Evolutionary conservation across 1,139 yeast genomes (phyloP), one percentile per base, ranked within the genome.

Genomic region (Suhomyces taliae): DNA sequence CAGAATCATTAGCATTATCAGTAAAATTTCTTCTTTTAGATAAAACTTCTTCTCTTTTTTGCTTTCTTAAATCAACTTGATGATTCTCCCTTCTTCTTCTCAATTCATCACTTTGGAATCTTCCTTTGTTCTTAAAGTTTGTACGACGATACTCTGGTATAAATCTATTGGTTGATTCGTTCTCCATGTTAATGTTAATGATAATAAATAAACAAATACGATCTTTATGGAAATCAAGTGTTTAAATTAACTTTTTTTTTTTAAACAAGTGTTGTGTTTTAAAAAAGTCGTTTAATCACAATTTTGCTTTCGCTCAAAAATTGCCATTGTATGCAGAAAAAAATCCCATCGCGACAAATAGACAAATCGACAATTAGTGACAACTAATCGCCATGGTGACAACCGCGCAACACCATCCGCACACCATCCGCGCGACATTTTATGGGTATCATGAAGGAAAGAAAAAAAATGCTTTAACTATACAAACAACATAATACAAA

Each of bases 61-160:
- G 96, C 74, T 93, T 95, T 72, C 99, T 82, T 64, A 93, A 80
- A 67, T 91, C 99, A 53, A 95, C 95, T 70, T 91, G 98, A 63
- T 93, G 97, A 53, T 89, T 95, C 68, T 93, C 99, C 69, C 99
- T 87, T 69, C 99, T 87, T 70, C 98, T 90, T 72, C 99, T 88
- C 60, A 93, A 83, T 74, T 93, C 99, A 67, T 93, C 99, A 53
- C 91, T 90, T 64, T 88, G 88, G 67, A 95, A 95, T 65, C 96
- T 83, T 54, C 95, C 91, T 67, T 91, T 89, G 76, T 93, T 93
- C 69, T 95, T 93, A 76, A 89, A 93, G 66, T 87, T 90, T 43
- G 98, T 90, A 71, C 97, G 90, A 71, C 99, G 90, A 69, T 93
- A 95, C 70, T 93, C 99, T 42, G 99, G 98, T 51, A 93, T 89